Evolutionary conservation across 2,329 filamentous ascomycete genomes (phyloP).

Genomic region (Ceratocystis diversiconidia): DNA sequence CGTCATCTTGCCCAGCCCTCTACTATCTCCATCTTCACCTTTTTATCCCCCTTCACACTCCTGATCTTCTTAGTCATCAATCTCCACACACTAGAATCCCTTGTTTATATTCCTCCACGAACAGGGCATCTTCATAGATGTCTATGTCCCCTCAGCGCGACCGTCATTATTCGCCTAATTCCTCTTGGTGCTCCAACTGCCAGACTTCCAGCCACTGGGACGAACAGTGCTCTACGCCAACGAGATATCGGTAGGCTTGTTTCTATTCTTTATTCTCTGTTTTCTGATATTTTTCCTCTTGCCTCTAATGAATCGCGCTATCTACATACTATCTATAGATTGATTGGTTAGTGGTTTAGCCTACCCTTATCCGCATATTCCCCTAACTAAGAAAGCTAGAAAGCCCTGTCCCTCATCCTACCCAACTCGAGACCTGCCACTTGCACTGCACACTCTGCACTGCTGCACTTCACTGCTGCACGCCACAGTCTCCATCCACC

Average conservation of each 20-base stretch:
- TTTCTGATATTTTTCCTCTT: neutral
- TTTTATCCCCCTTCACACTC: neutral
- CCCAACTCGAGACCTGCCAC: neutral
- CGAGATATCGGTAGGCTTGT: slow-evolving; percentile 7
- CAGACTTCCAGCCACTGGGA: neutral
- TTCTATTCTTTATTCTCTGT: neutral
- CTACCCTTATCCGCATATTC: neutral
- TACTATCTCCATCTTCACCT: neutral
- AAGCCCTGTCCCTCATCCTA: slow-evolving; percentile 8
- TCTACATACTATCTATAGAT: neutral
- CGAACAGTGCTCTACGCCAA: neutral
- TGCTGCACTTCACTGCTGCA: neutral
- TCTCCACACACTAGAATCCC: neutral
- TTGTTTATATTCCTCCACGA: neutral
- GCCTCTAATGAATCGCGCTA: neutral
- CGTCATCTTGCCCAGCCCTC: no score
- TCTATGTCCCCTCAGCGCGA: neutral
- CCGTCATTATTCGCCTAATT: neutral
- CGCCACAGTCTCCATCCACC: neutral
- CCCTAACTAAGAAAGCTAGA: neutral
- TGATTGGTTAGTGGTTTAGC: neutral
- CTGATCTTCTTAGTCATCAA: neutral
- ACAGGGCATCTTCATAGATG: neutral
- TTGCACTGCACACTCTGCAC: neutral
- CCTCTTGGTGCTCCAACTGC: neutral